Percentiles rank a stretch among this genome's conserved stretches.
These are phyloP conservation scores for Luffa aegyptiaca DNA, from an alignment of 306 rosid species.

Conservation along the genomic window DNA sequence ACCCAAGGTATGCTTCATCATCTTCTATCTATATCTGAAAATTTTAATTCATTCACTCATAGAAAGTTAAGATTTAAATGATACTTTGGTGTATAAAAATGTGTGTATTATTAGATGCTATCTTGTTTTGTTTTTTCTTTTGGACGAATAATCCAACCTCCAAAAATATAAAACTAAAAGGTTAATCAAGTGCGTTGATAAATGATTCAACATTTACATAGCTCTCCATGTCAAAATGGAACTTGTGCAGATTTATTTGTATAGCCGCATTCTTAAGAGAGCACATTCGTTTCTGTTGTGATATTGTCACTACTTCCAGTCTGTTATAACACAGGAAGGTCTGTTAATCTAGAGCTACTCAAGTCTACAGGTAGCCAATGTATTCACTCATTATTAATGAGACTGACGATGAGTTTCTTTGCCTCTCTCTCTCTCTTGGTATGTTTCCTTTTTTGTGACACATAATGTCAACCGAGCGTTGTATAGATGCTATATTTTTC, in stretches of 20 bases:
- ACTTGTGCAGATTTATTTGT: background rate
- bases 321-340: too few relatives aligned
- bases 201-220: background rate
- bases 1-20: constrained; percentile 37
- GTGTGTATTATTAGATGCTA: background rate
- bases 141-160: background rate
- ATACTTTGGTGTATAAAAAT: background rate
- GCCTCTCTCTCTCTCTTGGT: too few relatives aligned
- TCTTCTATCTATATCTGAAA: background rate
- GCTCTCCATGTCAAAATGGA: background rate
- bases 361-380: too few relatives aligned
- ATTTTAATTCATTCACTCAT: background rate
- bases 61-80: background rate
- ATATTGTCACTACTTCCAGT: too few relatives aligned
- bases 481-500: background rate
- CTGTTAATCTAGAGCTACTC: too few relatives aligned
- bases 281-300: too few relatives aligned
- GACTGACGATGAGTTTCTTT: too few relatives aligned
- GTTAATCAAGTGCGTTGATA: background rate
- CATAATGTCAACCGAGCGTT: background rate
- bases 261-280: too few relatives aligned
- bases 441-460: background rate
- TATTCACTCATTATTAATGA: too few relatives aligned
- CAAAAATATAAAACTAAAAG: background rate
- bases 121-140: background rate